These are phyloP conservation scores for Globisporangium viniferum DNA, from an alignment of 352 stramenopile species.

Conservation along the genomic window DNA sequence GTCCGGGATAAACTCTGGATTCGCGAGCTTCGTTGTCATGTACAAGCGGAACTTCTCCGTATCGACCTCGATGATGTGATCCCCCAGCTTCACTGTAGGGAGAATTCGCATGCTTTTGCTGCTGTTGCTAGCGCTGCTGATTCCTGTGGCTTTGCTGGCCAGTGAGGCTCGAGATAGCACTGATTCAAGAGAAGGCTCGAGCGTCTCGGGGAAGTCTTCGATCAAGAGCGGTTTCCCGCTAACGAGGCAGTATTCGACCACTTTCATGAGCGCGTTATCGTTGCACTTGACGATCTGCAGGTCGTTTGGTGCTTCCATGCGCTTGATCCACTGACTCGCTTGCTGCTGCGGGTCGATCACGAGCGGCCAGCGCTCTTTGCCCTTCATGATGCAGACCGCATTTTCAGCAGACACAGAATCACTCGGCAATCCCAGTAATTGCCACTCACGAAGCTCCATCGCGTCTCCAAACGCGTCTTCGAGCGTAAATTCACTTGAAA, in stretches of 20 bases:
- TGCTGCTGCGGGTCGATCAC: constrained; percentile 94
- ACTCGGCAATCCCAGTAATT: constrained; percentile 85
- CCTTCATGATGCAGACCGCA: constrained; percentile 83
- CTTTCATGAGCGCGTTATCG: constrained; percentile 34
- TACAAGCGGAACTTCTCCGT: constrained; percentile 83
- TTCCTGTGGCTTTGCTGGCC: constrained; percentile 4
- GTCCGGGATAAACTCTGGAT: constrained; percentile 89
- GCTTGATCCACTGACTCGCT: constrained; percentile 90
- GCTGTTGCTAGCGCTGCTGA: not conserved
- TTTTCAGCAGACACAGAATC: constrained; percentile 90
- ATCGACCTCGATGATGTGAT: constrained; percentile 73
- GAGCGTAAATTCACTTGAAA: constrained; percentile 54
- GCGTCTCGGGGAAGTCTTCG: constrained; percentile 45
- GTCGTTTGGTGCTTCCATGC: constrained; percentile 59
- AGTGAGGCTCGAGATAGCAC: constrained; percentile 31
- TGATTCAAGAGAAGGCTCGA: constrained; percentile 57
- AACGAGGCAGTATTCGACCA: constrained; percentile 38
- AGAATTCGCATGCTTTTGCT: not conserved
- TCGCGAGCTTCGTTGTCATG: constrained; percentile 90
- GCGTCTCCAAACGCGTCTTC: constrained; percentile 71
- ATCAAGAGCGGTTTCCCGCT: constrained; percentile 49
- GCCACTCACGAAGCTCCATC: constrained; percentile 85
- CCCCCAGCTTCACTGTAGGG: constrained; percentile 60
- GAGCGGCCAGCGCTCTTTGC: constrained; percentile 87
- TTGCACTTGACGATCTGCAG: constrained; percentile 76